Percentiles rank a stretch among this genome's conserved stretches.
These are phyloP conservation scores for Telopea speciosissima DNA, from an alignment of 177 flowering plant species.

Conservation along the genomic window DNA sequence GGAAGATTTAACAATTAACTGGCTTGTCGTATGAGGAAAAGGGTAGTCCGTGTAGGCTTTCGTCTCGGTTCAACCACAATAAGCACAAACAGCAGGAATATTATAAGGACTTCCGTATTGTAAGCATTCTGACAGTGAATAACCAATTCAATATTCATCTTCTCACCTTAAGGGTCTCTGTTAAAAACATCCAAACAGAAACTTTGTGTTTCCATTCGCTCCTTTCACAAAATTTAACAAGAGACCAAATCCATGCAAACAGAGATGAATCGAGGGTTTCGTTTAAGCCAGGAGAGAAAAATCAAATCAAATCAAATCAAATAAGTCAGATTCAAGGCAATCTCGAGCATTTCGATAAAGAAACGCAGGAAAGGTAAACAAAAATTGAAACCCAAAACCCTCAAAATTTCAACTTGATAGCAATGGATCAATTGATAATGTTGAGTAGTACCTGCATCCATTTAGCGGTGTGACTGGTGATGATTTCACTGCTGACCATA, in stretches of 20 bases:
- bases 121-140: neutral
- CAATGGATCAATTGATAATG: neutral
- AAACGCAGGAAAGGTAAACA: too few species aligned
- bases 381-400: too few species aligned
- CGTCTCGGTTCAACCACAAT: neutral
- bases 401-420: too few species aligned
- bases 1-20: too few species aligned
- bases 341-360: too few species aligned
- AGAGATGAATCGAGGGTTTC: neutral
- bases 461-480: slow-evolving; percentile 49
- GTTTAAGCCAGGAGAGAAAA: neutral
- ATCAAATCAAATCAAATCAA: too few species aligned
- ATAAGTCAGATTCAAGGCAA: too few species aligned
- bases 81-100: neutral
- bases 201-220: too few species aligned
- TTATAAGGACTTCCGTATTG: neutral
- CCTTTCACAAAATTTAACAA: too few species aligned
- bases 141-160: neutral
- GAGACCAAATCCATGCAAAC: too few species aligned
- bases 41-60: neutral
- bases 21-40: too few species aligned
- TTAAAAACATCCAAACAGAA: neutral
- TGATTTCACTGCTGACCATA: slow-evolving; percentile 22
- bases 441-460: slow-evolving; percentile 52
- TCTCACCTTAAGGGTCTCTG: neutral